Percentiles rank a stretch among this genome's conserved stretches.
Evolutionary conservation across 2,329 filamentous ascomycete genomes (phyloP).

Genomic region (Trichoderma koningii): DNA sequence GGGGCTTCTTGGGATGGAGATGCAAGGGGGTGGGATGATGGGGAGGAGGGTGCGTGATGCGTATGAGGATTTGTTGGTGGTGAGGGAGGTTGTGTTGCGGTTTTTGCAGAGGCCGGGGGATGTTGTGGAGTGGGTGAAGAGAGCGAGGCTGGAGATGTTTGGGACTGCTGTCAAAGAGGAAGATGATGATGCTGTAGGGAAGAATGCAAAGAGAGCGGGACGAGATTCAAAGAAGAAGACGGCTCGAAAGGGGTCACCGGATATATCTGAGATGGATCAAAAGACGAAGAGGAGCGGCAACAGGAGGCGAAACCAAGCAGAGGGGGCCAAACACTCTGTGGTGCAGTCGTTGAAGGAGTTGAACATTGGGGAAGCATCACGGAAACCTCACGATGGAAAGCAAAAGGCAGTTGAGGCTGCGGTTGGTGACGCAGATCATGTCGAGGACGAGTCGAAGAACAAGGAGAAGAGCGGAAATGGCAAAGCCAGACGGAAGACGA

Average conservation of each 20-base stretch:
- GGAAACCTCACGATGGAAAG: background rate
- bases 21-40: too few relatives aligned
- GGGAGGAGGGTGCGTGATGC: background rate
- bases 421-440: background rate
- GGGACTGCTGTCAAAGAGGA: background rate
- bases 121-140: background rate
- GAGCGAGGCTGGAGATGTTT: background rate
- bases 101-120: background rate
- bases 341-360: background rate
- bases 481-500: background rate
- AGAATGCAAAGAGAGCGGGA: background rate
- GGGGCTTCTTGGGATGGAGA: background rate
- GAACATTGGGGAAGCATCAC: background rate
- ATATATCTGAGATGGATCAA: background rate
- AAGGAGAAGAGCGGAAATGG: background rate
- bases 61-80: background rate
- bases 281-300: background rate
- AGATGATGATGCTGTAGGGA: background rate
- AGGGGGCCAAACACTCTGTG: background rate
- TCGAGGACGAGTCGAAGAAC: background rate
- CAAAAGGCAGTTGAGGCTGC: background rate
- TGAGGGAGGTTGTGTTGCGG: background rate
- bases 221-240: background rate
- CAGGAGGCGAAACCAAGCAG: background rate
- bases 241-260: background rate